Conservation (phyloP, 192 early-diverging fungal genomes). For the Funneliformis mosseae region DNA sequence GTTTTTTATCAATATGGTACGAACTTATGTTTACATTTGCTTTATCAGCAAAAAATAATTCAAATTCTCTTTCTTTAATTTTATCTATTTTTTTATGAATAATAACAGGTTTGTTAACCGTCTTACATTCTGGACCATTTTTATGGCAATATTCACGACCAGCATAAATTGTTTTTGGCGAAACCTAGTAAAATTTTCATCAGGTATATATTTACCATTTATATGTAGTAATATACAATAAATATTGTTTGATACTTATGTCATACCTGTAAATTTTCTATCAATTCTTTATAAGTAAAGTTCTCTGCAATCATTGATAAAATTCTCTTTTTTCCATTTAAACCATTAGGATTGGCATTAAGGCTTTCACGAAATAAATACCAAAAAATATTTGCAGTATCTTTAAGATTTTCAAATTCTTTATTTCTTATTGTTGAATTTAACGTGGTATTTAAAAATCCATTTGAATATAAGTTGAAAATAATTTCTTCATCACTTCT, state of each 20-base stretch:
- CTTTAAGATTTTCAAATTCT: too few species aligned
- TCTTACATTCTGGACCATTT: not conserved
- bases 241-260: too few species aligned
- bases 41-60: not conserved
- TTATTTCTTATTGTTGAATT: too few species aligned
- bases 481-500: too few species aligned
- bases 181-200: not conserved
- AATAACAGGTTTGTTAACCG: not conserved
- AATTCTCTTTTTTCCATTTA: too few species aligned
- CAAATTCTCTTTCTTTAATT: not conserved
- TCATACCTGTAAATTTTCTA: not conserved
- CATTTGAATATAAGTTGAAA: too few species aligned
- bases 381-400: too few species aligned
- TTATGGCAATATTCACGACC: not conserved
- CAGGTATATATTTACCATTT: too few species aligned
- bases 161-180: not conserved
- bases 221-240: too few species aligned
- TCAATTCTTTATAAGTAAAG: not conserved
- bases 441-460: too few species aligned
- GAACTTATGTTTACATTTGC: not conserved
- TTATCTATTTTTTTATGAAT: not conserved
- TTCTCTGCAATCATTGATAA: constrained; percentile 1
- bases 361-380: too few species aligned
- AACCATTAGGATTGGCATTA: too few species aligned
- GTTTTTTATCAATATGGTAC: not conserved